Percentiles rank a stretch among this genome's conserved stretches.
Evolutionary conservation across 495 filamentous ascomycete species (phyloP).

Genomic region (Lichenothelia convexa): DNA sequence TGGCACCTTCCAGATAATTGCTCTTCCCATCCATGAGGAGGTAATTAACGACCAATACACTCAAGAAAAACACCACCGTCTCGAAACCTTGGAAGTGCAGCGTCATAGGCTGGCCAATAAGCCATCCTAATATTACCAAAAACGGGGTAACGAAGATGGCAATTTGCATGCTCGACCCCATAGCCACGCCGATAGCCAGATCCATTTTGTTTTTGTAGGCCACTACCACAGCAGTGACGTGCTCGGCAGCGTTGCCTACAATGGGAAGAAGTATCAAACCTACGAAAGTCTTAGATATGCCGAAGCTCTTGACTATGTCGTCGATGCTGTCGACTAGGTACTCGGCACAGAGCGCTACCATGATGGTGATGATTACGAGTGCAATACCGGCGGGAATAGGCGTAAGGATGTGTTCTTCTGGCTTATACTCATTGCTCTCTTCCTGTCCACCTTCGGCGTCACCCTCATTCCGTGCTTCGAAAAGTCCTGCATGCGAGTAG

Average conservation of each 20-base stretch:
- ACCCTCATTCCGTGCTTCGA: conserved; percentile 42
- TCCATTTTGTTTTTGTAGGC: conserved; percentile 96
- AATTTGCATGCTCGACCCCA: conserved; percentile 88
- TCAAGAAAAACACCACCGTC: conserved; percentile 83
- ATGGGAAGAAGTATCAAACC: conserved; percentile 91
- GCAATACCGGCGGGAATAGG: conserved; percentile 55
- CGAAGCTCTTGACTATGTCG: conserved; percentile 57
- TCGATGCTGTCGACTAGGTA: conserved; percentile 90
- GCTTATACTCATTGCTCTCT: conserved; percentile 20
- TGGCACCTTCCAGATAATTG: conserved; percentile 86
- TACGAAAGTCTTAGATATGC: conserved; percentile 91
- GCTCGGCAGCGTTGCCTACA: conserved; percentile 93
- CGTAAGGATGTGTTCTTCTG: conserved; percentile 39
- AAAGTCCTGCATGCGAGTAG: conserved; percentile 58
- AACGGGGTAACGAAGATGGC: conserved; percentile 82
- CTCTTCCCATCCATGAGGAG: conserved; percentile 86
- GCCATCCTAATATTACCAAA: conserved; percentile 85
- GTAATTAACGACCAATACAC: conserved; percentile 79
- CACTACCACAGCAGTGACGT: conserved; percentile 86
- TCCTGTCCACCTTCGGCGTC: conserved; percentile 20
- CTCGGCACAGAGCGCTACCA: conserved; percentile 85
- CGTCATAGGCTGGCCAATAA: conserved; percentile 67
- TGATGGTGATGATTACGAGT: conserved; percentile 57
- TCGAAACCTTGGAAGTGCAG: conserved; percentile 86
- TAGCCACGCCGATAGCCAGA: conserved; percentile 81